phyloP scores from a whole-genome alignment of 768 basidiomycete genomes.

The Mycena indigotica region DNA sequence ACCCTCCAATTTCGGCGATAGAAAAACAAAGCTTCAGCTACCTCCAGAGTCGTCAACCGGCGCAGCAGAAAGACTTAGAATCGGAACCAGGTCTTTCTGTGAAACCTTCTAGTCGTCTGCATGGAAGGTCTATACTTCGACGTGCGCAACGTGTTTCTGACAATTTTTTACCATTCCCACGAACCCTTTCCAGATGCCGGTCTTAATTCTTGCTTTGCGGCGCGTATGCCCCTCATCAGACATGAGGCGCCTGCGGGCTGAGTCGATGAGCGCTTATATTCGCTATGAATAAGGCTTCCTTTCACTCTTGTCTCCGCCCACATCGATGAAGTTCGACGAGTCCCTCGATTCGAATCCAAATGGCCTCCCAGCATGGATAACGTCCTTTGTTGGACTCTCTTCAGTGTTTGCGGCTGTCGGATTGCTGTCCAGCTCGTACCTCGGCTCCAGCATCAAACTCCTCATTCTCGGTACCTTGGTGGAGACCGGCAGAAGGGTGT shows the following conservation, averaged over 20 bases:
- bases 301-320: not conserved
- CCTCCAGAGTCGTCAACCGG: too few species aligned
- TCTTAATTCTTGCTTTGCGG: too few species aligned
- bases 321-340: not conserved
- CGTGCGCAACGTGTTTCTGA: too few species aligned
- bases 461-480: conserved; percentile 13
- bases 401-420: conserved; percentile 15
- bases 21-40: too few species aligned
- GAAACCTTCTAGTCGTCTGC: too few species aligned
- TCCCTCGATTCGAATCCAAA: not conserved
- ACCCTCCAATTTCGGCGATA: too few species aligned
- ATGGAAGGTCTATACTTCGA: too few species aligned
- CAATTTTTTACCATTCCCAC: too few species aligned
- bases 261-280: not conserved
- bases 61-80: too few species aligned
- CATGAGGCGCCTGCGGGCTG: not conserved
- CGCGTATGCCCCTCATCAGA: too few species aligned
- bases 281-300: not conserved
- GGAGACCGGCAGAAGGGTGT: conserved; percentile 13
- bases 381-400: conserved; percentile 18
- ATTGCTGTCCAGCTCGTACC: conserved; percentile 3
- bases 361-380: conserved; percentile 6
- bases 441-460: conserved; percentile 18
- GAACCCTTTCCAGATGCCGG: too few species aligned
- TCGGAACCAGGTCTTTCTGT: too few species aligned